These are phyloP conservation scores for Dactylonectria estremocensis DNA, from an alignment of 2,329 filamentous ascomycete species.

Conservation along the genomic window DNA sequence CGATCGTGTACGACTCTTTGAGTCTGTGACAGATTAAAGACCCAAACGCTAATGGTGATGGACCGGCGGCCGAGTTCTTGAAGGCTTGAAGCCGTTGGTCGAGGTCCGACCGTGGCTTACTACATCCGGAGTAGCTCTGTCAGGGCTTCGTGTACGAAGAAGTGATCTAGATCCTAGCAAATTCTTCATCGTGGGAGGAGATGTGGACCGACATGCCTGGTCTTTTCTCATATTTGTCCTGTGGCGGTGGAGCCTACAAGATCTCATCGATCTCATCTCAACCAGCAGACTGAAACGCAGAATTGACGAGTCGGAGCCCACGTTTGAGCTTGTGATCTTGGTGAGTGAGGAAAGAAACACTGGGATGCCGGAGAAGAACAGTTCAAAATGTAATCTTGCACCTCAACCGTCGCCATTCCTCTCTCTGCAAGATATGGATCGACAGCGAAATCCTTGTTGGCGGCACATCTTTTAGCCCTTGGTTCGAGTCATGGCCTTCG, in stretches of 20 bases:
- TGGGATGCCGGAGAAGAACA: background rate
- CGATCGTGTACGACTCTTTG: background rate
- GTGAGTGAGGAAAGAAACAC: background rate
- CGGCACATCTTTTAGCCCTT: background rate
- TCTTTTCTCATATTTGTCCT: background rate
- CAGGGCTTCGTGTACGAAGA: background rate
- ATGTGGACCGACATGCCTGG: background rate
- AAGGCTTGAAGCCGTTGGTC: background rate
- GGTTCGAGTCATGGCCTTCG: constrained; percentile 13
- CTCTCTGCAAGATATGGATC: background rate
- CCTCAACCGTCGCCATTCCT: background rate
- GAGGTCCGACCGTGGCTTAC: background rate
- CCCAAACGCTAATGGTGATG: background rate
- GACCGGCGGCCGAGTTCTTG: background rate
- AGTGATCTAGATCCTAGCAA: background rate
- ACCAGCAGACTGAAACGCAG: background rate
- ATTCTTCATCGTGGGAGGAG: background rate
- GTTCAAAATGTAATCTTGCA: background rate
- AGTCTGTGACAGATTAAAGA: background rate
- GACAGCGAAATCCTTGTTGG: background rate
- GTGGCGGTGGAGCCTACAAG: constrained; percentile 5
- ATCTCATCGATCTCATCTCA: constrained; percentile 3
- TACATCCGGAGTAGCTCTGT: background rate
- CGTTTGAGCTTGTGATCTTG: no score
- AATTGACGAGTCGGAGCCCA: no score